These are phyloP conservation scores for Paraconiothyrium brasiliense DNA, from an alignment of 2,329 filamentous ascomycete genomes.

Conservation along the genomic window DNA sequence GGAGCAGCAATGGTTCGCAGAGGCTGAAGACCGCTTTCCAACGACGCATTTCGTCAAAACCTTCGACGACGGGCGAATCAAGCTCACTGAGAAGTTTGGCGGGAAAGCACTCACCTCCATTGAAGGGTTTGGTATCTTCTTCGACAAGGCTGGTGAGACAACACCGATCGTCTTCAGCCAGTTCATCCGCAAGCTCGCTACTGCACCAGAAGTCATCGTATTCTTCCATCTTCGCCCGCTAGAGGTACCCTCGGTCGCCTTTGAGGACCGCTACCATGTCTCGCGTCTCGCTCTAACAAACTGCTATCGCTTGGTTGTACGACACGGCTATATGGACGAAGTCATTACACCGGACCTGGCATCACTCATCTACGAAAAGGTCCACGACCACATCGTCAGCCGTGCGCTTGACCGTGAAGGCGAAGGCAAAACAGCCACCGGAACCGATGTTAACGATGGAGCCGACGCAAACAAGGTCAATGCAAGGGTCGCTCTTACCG, in stretches of 20 bases:
- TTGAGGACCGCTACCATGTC: constrained; percentile 60
- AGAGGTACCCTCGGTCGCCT: constrained; percentile 58
- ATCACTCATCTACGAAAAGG: constrained; percentile 64
- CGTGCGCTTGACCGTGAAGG: constrained; percentile 40
- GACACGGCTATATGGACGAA: constrained; percentile 78
- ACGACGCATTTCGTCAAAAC: constrained; percentile 57
- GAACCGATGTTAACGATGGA: constrained; percentile 14
- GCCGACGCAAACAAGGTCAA: constrained; percentile 19
- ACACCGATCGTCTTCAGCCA: constrained; percentile 75
- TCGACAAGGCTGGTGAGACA: constrained; percentile 76
- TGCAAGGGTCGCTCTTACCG: constrained; percentile 16
- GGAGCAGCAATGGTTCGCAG: constrained; percentile 77
- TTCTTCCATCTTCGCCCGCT: constrained; percentile 78
- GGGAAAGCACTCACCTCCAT: constrained; percentile 46
- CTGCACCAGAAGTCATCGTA: constrained; percentile 72
- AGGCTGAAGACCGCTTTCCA: constrained; percentile 66
- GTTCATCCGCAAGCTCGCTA: constrained; percentile 75
- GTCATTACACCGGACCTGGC: constrained; percentile 72
- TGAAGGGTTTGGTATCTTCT: constrained; percentile 75
- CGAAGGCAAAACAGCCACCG: constrained; percentile 27
- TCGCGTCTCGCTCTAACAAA: constrained; percentile 62
- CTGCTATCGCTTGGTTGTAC: constrained; percentile 74
- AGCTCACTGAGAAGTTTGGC: constrained; percentile 54
- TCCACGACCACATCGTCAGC: constrained; percentile 54
- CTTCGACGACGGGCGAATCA: constrained; percentile 41